Conservation (phyloP, 768 basidiomycete genomes). For the Russula olivacea region DNA sequence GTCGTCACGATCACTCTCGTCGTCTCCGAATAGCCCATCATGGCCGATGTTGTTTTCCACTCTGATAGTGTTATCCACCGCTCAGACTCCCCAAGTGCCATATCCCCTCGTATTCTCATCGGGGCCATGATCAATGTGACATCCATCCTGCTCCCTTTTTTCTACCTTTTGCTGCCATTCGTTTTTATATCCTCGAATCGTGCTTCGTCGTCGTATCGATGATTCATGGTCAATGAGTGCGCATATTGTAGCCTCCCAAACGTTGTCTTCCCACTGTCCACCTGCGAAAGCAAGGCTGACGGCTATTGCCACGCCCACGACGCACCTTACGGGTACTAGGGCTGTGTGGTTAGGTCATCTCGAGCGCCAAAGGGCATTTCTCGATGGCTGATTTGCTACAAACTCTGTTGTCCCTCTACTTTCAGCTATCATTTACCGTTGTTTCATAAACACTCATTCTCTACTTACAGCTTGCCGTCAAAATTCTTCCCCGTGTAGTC, state of each 20-base stretch:
- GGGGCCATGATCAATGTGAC: background rate
- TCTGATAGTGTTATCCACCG: background rate
- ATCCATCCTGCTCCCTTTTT: background rate
- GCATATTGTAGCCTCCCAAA: background rate
- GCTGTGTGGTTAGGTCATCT: constrained; percentile 11
- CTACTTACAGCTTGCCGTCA: constrained; percentile 79
- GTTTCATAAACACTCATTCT: background rate
- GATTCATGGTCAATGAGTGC: background rate
- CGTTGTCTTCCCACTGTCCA: background rate
- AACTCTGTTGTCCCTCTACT: background rate
- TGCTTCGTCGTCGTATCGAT: background rate
- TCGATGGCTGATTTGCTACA: background rate
- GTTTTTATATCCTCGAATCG: background rate
- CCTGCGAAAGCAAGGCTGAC: background rate
- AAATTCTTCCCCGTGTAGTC: constrained; percentile 87
- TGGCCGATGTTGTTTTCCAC: background rate
- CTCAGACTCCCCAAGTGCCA: background rate
- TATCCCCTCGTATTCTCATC: constrained; percentile 3
- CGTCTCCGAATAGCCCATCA: background rate
- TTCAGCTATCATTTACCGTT: background rate
- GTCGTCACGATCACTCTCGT: background rate
- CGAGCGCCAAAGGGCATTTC: constrained; percentile 4
- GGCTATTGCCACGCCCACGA: constrained; percentile 4
- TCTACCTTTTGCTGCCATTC: background rate
- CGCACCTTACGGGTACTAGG: background rate